Percentiles rank a stretch among this genome's conserved stretches.
Conservation (phyloP, 441 rosid species). For the Arabidopsis lyrata region DNA sequence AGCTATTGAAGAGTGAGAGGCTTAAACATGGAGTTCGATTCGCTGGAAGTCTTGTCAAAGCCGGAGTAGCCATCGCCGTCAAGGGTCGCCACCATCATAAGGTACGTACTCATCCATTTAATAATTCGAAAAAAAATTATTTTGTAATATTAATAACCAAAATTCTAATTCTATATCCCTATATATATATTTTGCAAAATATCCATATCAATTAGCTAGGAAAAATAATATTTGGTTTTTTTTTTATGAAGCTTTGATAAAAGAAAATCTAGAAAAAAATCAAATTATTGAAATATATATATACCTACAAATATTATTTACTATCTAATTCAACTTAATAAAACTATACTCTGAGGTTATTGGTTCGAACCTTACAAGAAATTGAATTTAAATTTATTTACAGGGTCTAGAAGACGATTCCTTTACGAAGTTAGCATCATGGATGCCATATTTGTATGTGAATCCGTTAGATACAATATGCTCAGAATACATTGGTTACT, state of each 20-base stretch:
- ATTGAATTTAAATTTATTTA: too few relatives aligned
- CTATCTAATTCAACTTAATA: background rate
- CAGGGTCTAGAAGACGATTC: constrained; percentile 26
- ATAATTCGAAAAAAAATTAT: background rate
- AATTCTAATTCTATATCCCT: background rate
- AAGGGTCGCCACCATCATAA: constrained; percentile 42
- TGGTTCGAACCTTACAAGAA: too few relatives aligned
- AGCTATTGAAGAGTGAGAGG: constrained; percentile 44
- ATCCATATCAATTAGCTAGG: background rate
- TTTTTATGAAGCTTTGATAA: background rate
- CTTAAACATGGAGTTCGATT: constrained; percentile 48
- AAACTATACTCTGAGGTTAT: too few relatives aligned
- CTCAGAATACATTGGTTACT: constrained; percentile 56
- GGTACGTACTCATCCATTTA: constrained; percentile 13
- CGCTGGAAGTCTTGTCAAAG: constrained; percentile 49
- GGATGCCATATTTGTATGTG: constrained; percentile 54
- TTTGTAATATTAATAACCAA: background rate
- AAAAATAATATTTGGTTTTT: background rate
- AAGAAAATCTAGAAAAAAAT: background rate
- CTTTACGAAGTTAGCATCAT: constrained; percentile 46
- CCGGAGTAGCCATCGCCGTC: constrained; percentile 51
- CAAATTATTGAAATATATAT: too few relatives aligned
- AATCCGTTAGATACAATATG: constrained; percentile 55
- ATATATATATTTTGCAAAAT: background rate
- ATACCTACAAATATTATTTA: background rate